These are phyloP conservation scores for Jamesozyma gamospora DNA, from an alignment of 805 yeast genomes.

Conservation along the genomic window DNA sequence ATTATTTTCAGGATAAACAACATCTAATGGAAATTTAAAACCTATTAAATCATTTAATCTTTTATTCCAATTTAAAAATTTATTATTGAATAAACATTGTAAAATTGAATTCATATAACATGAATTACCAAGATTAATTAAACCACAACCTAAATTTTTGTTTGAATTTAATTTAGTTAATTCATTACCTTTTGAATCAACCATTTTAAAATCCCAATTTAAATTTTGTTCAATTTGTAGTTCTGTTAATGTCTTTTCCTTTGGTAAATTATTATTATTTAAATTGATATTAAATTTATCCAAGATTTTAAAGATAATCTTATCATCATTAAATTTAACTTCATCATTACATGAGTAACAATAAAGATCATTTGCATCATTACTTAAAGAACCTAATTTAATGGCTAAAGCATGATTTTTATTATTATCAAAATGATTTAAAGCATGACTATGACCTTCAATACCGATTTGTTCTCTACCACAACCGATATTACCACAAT, in stretches of 20 bases:
- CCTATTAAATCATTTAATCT: slow-evolving; percentile 16
- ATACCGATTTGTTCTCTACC: slow-evolving; percentile 91
- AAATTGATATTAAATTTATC: slow-evolving; percentile 59
- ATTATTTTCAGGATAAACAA: slow-evolving; percentile 49
- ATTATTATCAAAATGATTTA: slow-evolving; percentile 45
- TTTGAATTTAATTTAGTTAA: slow-evolving; percentile 39
- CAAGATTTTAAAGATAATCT: slow-evolving; percentile 30
- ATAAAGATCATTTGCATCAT: slow-evolving; percentile 66
- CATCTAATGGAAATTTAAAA: slow-evolving; percentile 30
- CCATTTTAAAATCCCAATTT: slow-evolving; percentile 86
- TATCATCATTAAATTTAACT: slow-evolving; percentile 51
- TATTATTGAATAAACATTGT: slow-evolving; percentile 51
- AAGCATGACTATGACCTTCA: slow-evolving; percentile 90
- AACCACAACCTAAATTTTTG: slow-evolving; percentile 57
- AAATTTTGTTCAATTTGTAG: slow-evolving; percentile 86
- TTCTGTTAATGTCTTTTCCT: slow-evolving; percentile 83
- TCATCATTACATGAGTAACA: slow-evolving; percentile 90
- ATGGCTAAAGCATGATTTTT: slow-evolving; percentile 73
- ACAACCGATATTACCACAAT: slow-evolving; percentile 88
- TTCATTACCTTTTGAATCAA: slow-evolving; percentile 56
- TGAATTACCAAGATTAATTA: slow-evolving; percentile 85
- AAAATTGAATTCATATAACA: slow-evolving; percentile 80
- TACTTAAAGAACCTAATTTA: slow-evolving; percentile 79
- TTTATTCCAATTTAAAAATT: slow-evolving; percentile 29
- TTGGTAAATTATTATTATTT: slow-evolving; percentile 39